Conservation (phyloP, 2,329 filamentous ascomycete species). For the Diaporthe batatas region DNA sequence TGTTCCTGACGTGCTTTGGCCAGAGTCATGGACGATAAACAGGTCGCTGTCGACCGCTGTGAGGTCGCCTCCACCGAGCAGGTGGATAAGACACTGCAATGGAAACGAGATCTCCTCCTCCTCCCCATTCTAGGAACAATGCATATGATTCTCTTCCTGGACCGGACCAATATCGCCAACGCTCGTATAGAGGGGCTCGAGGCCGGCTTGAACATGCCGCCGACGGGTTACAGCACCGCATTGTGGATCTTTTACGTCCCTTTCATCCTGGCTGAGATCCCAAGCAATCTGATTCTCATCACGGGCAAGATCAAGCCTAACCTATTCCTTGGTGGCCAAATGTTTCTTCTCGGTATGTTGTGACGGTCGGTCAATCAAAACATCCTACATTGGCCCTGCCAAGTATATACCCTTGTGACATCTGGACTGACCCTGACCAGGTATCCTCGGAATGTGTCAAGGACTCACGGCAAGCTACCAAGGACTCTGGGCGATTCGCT, state of each 20-base stretch:
- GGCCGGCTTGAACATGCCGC: constrained; percentile 56
- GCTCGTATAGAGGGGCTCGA: constrained; percentile 60
- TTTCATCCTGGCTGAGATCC: constrained; percentile 60
- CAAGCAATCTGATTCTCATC: constrained; percentile 61
- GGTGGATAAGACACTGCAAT: constrained; percentile 41
- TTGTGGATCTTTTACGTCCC: constrained; percentile 60
- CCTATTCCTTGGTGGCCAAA: constrained; percentile 54
- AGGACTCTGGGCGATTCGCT: constrained; percentile 51
- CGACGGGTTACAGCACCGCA: constrained; percentile 57
- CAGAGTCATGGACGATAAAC: not conserved
- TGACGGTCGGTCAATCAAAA: not conserved
- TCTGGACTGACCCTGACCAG: constrained; percentile 46
- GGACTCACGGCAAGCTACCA: constrained; percentile 56
- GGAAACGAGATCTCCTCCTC: constrained; percentile 49
- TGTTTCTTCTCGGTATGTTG: constrained; percentile 54
- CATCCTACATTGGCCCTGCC: not conserved
- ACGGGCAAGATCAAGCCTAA: constrained; percentile 54
- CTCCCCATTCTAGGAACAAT: constrained; percentile 48
- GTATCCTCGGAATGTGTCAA: constrained; percentile 57
- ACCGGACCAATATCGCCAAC: constrained; percentile 55
- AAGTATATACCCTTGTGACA: not conserved
- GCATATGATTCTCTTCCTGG: constrained; percentile 46
- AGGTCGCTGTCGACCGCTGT: not conserved
- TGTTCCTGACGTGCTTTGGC: not conserved
- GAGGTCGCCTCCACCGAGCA: not conserved